Conservation (phyloP, 2,329 filamentous ascomycete genomes). For the Arthrobotrys sinensis region DNA sequence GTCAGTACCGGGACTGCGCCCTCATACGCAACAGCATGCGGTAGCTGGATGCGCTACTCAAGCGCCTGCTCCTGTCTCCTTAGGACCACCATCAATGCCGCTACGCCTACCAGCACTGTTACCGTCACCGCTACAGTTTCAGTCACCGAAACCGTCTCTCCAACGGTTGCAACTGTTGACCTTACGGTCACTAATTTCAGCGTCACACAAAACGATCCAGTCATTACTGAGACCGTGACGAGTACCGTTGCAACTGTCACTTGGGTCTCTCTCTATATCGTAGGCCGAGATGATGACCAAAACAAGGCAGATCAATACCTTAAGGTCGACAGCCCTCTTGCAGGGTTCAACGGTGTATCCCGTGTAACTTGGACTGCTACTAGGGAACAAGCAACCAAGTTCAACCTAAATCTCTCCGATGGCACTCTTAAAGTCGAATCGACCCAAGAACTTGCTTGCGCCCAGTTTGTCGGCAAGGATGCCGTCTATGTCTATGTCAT, state of each 20-base stretch:
- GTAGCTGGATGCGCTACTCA: not conserved
- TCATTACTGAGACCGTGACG: not conserved
- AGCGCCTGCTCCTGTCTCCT: slow-evolving; percentile 31
- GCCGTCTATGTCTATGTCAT: slow-evolving; percentile 1
- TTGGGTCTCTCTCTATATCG: slow-evolving; percentile 7
- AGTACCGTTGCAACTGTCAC: not conserved
- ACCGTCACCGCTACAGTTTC: not conserved
- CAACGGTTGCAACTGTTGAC: not conserved
- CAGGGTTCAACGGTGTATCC: not conserved
- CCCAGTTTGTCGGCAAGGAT: not conserved
- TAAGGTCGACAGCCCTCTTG: not conserved
- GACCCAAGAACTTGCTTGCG: not conserved
- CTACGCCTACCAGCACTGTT: not conserved
- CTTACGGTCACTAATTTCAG: not conserved
- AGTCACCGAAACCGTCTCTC: not conserved
- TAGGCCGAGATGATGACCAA: not conserved
- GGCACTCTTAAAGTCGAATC: not conserved
- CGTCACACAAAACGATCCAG: not conserved
- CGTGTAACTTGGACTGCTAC: not conserved
- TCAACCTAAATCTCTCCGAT: slow-evolving; percentile 3
- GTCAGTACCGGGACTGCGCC: not conserved
- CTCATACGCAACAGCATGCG: not conserved
- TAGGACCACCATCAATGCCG: not conserved
- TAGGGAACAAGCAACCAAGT: not conserved
- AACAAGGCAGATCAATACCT: slow-evolving; percentile 6